Evolutionary conservation across 108 stramenopile species (phyloP), one percentile per base, ranked within the genome.

Genomic region (Fistulifera pelliculosa): DNA sequence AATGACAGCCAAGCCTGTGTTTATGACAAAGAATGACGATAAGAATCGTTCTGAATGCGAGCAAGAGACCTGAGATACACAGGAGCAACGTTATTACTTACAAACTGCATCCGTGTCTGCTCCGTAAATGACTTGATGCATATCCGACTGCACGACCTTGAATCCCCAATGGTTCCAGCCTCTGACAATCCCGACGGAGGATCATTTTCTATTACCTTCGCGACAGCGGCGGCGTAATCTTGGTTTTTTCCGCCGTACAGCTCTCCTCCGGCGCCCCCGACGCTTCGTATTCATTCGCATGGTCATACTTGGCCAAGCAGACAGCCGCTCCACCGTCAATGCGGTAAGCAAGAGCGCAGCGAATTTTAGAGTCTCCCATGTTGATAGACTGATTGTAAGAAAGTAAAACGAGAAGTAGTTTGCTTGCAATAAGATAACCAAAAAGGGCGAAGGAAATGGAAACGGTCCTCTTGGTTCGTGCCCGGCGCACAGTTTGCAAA

Each of bases 71-170:
- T 14, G 16, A 13, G 10, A 16, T 10, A 53, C 11, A 48, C 47
- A 12, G 11, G 4, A 48, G 0, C 6, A 14, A 17, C 14, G 17
- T 43, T 27, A n/a, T 0, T 47, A 90, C 90, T 82, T 76, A 91
- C 90, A 85, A 51, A 92, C 55, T 39, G 84, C 90, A 62, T 83
- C 83, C 41, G 68, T 65, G 69, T 92, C 90, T 2, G 81, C 77
- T 42, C 90, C 90, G 49, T 88, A 92, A 51, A 85, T 70, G 13
- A 92, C 79, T 68, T 92, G 90, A 56, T 92, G 90, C 48, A 76
- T 69, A 69, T 92, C 90, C 27, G 74, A 76, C 65, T 85, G 83
- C 16, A 85, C 81, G 14, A 92, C 84, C 80, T 92, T 92, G 69
- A 92, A 92, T 22, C 90, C 28, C 90, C 90, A 42, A 92, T 70